Percentiles rank a stretch among this genome's conserved stretches.
phyloP scores from a whole-genome alignment of 208 protist genomes.

The Acanthamoeba rhysodes region DNA sequence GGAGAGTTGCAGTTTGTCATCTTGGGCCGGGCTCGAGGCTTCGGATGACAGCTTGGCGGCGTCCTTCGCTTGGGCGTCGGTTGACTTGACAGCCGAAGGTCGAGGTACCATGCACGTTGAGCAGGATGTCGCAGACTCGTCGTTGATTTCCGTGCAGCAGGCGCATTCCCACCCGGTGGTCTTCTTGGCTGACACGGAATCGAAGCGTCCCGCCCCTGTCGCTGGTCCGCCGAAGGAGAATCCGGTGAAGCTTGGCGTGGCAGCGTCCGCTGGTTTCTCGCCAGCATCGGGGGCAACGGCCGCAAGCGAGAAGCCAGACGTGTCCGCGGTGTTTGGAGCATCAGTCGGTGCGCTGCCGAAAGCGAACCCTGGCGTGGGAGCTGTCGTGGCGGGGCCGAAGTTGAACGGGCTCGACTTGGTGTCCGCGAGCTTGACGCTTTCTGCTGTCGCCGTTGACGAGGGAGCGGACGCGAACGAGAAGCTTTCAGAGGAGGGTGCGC shows the following conservation, averaged over 20 bases:
- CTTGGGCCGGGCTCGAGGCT: not conserved
- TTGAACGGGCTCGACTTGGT: not conserved
- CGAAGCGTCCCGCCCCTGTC: not conserved
- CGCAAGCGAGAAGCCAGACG: not conserved
- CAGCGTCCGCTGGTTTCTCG: not conserved
- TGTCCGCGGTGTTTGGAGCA: not conserved
- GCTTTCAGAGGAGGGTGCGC: too few species aligned
- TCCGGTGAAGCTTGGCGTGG: not conserved
- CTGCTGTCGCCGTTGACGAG: not conserved
- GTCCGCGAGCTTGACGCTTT: not conserved
- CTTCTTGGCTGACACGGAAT: not conserved
- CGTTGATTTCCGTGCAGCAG: not conserved
- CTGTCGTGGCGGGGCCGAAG: not conserved
- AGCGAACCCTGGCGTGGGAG: not conserved
- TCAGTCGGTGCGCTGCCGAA: not conserved
- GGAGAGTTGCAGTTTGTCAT: not conserved
- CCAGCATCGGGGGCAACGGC: not conserved
- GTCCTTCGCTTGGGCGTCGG: not conserved
- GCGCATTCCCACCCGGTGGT: not conserved
- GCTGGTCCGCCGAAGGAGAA: not conserved
- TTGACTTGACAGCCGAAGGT: not conserved
- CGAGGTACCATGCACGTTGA: conserved; percentile 10
- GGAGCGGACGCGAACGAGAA: not conserved
- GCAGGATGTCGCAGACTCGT: not conserved
- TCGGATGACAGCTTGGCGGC: too few species aligned